Base-by-base conservation (phyloP, 305 asterid species). In the Striga hermonthica region DNA sequence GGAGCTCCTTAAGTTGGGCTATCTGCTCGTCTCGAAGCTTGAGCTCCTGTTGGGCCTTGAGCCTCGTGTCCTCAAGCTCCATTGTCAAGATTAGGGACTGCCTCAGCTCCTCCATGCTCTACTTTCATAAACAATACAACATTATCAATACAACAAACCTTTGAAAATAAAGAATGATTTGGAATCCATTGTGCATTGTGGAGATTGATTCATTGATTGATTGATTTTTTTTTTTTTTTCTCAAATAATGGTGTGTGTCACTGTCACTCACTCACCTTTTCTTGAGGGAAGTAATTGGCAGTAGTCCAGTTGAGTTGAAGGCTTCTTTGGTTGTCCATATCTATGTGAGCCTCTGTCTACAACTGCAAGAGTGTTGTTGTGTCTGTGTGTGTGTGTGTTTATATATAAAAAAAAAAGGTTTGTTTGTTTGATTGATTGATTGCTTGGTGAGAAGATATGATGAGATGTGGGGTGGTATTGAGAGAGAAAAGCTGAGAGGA, bases 271-370 rank as follows among this genome's bases (percentile, higher is more conserved):
- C 75, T 62, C 9, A 90, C 96, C 96, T 91, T 86, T 57, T 84
- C 90, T 74, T 81, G 95, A 75, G 52, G 75, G 84, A 75, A 77
- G 72, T 66, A 77, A 55, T 22, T 22, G 31, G 31, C 2, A 0
- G 89, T 22, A 0, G 89, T 48, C 84, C 87, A 91, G 73, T 81
- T 83, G 16, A 83, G 87, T 77, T 75, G 81, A 64, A 79, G 76
- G 75, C 63, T 78, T 56, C 79, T 74, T 62, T 81, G 91, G 71
- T 62, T 76, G 65, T 90, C 95, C 95, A 90, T 90, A 14, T 22
- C 2, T 6, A 2, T 22, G 38, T 9, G 1, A 9, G 7, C 6
- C 4, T 34, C 31, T 9, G n/a, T n/a, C n/a, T n/a, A n/a, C n/a
- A n/a, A n/a, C n/a, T n/a, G 50, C 15, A 47, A 15, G 14, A 16